Evolutionary conservation across 805 yeast genomes (phyloP), one percentile per base, ranked within the genome.

Genomic region (Schizosaccharomyces japonicus): DNA sequence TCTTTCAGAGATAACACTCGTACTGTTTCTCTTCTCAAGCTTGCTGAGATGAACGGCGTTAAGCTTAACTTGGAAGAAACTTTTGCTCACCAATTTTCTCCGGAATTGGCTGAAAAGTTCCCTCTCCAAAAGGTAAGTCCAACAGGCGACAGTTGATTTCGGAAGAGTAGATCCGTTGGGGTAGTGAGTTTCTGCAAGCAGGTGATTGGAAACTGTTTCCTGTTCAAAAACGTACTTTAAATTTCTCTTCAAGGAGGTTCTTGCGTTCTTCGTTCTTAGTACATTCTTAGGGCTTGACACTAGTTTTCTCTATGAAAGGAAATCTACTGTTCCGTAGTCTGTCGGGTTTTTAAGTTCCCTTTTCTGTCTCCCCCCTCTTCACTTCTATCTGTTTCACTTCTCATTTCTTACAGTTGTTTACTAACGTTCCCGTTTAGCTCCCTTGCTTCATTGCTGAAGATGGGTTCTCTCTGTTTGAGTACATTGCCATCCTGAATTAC

Each of bases 21-120:
- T 19, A 36, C 42, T 21, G 42, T 36, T 36, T 36, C 27, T n/a
- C 23, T 36, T 17, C 27, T 36, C 13, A 27, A 36, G 23, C 13
- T 36, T 13, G 42, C 42, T 36, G 23, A 19, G 23, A 25, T 5
- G 13, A 13, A 19, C 15, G 23, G 23, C 23, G 13, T 36, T 7
- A 25, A 36, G 23, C 13, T 36, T 36, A 27, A 36, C n/a, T 27
- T 36, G 17, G 42, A 19, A 19, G 42, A 36, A n/a, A 36, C 42
- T 36, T 36, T 19, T 36, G 27, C 42, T 36, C 42, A 36, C 27
- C 17, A 36, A 11, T 36, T 36, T n/a, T 11, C 42, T 36, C 13
- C 42, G 36, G 94, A 85, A 60, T 90, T 98, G 99, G 80, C 79
- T 46, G 69, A 78, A 52, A 67, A 90, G 49, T 90, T 84, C 59